Evolutionary conservation across 768 basidiomycete species (phyloP).

Genomic region (Cantharellus anzutake): DNA sequence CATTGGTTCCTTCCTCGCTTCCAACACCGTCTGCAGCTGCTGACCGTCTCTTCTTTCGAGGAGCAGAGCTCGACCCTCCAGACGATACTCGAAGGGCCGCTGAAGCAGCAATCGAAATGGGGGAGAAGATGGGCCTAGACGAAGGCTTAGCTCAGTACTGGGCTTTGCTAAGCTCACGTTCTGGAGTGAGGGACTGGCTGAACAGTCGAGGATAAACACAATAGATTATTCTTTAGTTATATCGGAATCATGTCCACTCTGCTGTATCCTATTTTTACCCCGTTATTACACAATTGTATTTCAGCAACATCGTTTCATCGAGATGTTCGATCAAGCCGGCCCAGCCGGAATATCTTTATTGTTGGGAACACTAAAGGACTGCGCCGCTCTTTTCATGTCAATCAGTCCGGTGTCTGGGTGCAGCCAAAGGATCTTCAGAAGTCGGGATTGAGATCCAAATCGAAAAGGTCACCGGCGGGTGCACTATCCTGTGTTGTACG

Average conservation of each 20-base stretch:
- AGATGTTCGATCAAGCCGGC: too few species aligned
- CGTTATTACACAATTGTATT: too few species aligned
- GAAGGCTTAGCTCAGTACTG: constrained; percentile 1
- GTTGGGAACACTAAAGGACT: too few species aligned
- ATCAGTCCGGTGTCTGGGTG: too few species aligned
- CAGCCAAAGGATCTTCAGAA: constrained; percentile 19
- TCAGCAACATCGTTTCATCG: too few species aligned
- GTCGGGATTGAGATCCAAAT: constrained; percentile 73
- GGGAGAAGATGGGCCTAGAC: neutral
- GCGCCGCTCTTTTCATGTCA: too few species aligned
- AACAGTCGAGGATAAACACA: neutral
- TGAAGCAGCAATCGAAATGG: neutral
- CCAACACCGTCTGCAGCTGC: constrained; percentile 5
- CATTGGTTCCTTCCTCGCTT: constrained; percentile 7
- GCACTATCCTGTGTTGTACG: constrained; percentile 43
- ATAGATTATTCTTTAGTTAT: too few species aligned
- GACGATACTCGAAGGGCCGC: neutral
- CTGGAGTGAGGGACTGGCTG: constrained; percentile 5
- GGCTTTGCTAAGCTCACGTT: neutral
- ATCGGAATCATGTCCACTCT: too few species aligned
- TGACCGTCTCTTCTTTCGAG: neutral
- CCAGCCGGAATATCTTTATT: too few species aligned
- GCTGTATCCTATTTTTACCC: too few species aligned
- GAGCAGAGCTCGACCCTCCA: neutral
- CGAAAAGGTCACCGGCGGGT: constrained; percentile 48